Evolutionary conservation across 148 eudicot genomes (phyloP).

Genomic region (Gaultheria prostrata): DNA sequence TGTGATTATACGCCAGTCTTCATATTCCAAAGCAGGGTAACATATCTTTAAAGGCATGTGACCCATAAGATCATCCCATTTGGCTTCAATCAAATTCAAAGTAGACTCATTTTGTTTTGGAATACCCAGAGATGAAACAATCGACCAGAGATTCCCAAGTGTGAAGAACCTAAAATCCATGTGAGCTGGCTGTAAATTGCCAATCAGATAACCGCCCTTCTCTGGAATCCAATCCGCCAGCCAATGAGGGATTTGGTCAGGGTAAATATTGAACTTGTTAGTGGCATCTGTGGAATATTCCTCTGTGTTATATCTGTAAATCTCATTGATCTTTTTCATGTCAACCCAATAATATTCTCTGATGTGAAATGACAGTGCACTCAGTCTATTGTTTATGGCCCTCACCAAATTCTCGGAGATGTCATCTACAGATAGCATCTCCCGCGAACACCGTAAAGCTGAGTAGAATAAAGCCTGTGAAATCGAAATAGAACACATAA

Average conservation of each 20-base stretch:
- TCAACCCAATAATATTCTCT: conserved; percentile 96
- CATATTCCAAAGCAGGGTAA: conserved; percentile 73
- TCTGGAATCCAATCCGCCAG: conserved; percentile 87
- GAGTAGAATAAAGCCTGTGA: conserved; percentile 79
- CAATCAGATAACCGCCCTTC: conserved; percentile 85
- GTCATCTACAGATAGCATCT: conserved; percentile 64
- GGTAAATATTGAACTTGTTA: conserved; percentile 91
- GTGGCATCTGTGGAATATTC: conserved; percentile 80
- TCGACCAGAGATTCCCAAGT: conserved; percentile 84
- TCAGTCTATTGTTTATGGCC: conserved; percentile 73
- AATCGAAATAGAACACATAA: not conserved
- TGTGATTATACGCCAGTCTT: conserved; percentile 88
- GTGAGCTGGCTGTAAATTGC: conserved; percentile 93
- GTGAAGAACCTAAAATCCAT: conserved; percentile 96
- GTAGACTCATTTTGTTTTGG: conserved; percentile 77
- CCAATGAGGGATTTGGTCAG: conserved; percentile 92
- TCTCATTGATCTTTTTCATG: conserved; percentile 81
- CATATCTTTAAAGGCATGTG: conserved; percentile 88
- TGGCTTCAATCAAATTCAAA: conserved; percentile 68
- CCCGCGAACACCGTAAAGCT: conserved; percentile 82
- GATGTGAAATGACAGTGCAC: conserved; percentile 86
- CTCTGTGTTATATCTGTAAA: conserved; percentile 86
- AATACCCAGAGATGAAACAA: conserved; percentile 79
- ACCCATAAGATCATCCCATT: conserved; percentile 83
- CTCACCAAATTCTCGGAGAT: conserved; percentile 65